phyloP scores from a whole-genome alignment of 495 filamentous ascomycete species.

The Neurospora sp. region DNA sequence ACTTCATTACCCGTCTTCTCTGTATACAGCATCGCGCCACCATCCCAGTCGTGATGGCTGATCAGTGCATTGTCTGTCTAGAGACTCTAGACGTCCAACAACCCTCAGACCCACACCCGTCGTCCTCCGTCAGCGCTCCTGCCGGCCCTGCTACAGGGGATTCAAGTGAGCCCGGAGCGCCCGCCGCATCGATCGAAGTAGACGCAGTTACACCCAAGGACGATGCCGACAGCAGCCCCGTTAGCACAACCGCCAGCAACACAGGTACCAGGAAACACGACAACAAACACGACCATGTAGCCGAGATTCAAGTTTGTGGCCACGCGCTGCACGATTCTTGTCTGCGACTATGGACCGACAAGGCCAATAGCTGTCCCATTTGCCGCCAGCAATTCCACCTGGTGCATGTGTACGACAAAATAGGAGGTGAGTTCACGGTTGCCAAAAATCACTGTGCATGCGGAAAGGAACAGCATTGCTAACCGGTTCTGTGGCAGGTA shows the following conservation, averaged over 20 bases:
- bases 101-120: constrained; percentile 11
- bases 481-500: constrained; percentile 41
- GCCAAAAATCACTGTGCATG: background rate
- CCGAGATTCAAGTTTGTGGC: constrained; percentile 56
- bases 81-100: constrained; percentile 61
- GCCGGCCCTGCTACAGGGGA: background rate
- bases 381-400: constrained; percentile 84
- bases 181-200: constrained; percentile 3
- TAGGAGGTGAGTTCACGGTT: constrained; percentile 57
- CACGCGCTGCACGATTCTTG: constrained; percentile 90
- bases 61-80: constrained; percentile 94
- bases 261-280: constrained; percentile 38
- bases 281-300: constrained; percentile 30
- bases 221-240: constrained; percentile 19
- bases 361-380: constrained; percentile 96
- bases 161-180: background rate
- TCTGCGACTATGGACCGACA: constrained; percentile 83
- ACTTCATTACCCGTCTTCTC: constrained; percentile 16
- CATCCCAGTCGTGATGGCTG: constrained; percentile 53
- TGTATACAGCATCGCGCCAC: background rate
- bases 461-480: constrained; percentile 10
- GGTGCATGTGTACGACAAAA: constrained; percentile 68
- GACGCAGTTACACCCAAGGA: constrained; percentile 5
- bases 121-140: constrained; percentile 2
- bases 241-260: constrained; percentile 21